Percentiles rank a stretch among this genome's conserved stretches.
Conservation (phyloP, 2,329 filamentous ascomycete species). For the Colletotrichum sp. region DNA sequence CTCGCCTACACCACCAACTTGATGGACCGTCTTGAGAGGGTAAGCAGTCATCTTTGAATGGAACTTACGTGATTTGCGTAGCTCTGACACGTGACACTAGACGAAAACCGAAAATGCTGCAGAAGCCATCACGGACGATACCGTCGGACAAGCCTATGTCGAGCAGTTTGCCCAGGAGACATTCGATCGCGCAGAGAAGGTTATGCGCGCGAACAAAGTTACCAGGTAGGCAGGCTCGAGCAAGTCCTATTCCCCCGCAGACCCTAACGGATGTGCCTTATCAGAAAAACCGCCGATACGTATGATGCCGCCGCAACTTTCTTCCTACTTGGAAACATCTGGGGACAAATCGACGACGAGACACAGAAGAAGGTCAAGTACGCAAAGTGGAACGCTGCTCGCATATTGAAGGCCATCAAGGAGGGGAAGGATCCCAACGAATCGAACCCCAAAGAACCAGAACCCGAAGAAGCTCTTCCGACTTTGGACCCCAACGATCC, state of each 20-base stretch:
- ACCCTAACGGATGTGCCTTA: background rate
- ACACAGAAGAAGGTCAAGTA: conserved; percentile 89
- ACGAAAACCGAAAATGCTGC: conserved; percentile 74
- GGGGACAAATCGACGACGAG: conserved; percentile 77
- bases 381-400: conserved; percentile 92
- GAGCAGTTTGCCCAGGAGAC: conserved; percentile 93
- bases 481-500: conserved; percentile 67
- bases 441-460: conserved; percentile 74
- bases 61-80: too few species aligned
- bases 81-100: conserved; percentile 35
- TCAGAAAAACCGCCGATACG: conserved; percentile 87
- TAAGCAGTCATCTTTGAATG: conserved; percentile 33
- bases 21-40: conserved; percentile 90
- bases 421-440: conserved; percentile 91
- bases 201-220: conserved; percentile 81
- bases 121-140: conserved; percentile 84
- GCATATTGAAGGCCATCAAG: conserved; percentile 90
- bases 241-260: background rate
- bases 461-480: conserved; percentile 46
- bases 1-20: conserved; percentile 80
- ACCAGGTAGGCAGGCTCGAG: conserved; percentile 52
- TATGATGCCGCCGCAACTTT: conserved; percentile 94
- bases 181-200: conserved; percentile 81
- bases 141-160: conserved; percentile 87
- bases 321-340: conserved; percentile 85